These are phyloP conservation scores for Persicaria tinctoria DNA, from an alignment of 148 eudicot genomes.

Conservation along the genomic window DNA sequence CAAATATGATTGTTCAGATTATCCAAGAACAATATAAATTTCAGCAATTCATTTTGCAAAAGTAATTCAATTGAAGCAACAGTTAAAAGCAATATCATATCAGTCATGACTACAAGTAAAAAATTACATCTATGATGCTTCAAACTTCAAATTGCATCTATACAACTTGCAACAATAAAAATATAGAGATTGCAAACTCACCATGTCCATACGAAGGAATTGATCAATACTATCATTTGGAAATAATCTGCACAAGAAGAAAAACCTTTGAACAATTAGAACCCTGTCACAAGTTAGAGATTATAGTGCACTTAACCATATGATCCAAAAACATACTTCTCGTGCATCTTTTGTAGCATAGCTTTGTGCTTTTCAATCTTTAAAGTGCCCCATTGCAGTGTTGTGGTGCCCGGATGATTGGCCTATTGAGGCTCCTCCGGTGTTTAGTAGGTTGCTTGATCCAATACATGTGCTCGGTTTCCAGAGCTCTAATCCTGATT, in stretches of 20 bases:
- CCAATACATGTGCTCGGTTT: no score
- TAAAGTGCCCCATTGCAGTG: no score
- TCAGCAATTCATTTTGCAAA: neutral
- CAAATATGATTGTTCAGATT: neutral
- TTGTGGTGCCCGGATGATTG: no score
- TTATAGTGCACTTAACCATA: constrained; percentile 7
- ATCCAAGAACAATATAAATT: neutral
- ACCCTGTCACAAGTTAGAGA: constrained; percentile 2
- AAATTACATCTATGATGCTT: neutral
- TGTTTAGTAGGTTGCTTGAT: no score
- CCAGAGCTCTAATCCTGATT: no score
- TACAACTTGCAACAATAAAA: neutral
- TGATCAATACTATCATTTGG: constrained; percentile 32
- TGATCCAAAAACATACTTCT: constrained; percentile 38
- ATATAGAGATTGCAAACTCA: constrained; percentile 18
- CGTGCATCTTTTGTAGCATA: constrained; percentile 43
- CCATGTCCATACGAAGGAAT: constrained; percentile 66
- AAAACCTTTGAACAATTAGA: constrained; percentile 2
- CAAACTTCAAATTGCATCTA: neutral
- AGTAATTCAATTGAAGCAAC: neutral
- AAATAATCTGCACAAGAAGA: constrained; percentile 35
- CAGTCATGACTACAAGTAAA: neutral
- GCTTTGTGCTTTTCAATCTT: constrained; percentile 54
- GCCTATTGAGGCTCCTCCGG: no score
- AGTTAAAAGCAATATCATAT: neutral